Evolutionary conservation across 148 eudicot genomes (phyloP), one percentile per base, ranked within the genome.

Genomic region (Talinum fruticosum): DNA sequence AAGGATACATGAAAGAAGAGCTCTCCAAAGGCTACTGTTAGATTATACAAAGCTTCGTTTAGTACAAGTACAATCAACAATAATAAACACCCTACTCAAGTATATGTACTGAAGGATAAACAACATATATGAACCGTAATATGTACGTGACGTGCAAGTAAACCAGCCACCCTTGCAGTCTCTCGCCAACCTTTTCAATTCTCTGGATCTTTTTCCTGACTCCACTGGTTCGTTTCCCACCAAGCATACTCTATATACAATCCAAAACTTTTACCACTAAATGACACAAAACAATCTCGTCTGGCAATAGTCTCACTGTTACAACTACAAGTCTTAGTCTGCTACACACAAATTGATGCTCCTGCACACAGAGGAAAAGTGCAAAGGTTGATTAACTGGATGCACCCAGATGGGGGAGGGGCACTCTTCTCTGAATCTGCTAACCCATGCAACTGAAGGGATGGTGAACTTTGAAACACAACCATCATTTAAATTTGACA

Each of bases 221-320:
- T 44, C 30, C 69, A 65, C 23, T 53, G 70, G 62, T 69, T 49
- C 57, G 24, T n/a, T 32, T 45, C 62, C 30, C 59, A 29, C 38
- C 49, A 78, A 35, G 6, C 49, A 12, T n/a, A 34, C 66, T 75
- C 79, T 82, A 68, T 82, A 37, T 78, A 78, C 79, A 82, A 21
- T 57, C 75, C 24, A 44, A 73, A 57, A 47, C 3, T 18, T n/a
- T 24, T 69, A 77, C 28, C 19, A 59, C 64, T 28, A 35, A 29
- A 75, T 45, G 28, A 64, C 34, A 72, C 19, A 37, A 53, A 28
- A 18, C 36, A 19, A 14, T 30, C 67, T 67, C 61, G 41, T 29
- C 66, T 5, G 69, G 35, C 71, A 23, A 45, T 28, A 64, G 34
- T 13, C 41, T 59, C 54, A 36, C 8, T 65, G 71, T 41, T 37